Evolutionary conservation across 2,329 filamentous ascomycete genomes (phyloP), one percentile per base, ranked within the genome.

Genomic region (Botrytis pseudocinerea): DNA sequence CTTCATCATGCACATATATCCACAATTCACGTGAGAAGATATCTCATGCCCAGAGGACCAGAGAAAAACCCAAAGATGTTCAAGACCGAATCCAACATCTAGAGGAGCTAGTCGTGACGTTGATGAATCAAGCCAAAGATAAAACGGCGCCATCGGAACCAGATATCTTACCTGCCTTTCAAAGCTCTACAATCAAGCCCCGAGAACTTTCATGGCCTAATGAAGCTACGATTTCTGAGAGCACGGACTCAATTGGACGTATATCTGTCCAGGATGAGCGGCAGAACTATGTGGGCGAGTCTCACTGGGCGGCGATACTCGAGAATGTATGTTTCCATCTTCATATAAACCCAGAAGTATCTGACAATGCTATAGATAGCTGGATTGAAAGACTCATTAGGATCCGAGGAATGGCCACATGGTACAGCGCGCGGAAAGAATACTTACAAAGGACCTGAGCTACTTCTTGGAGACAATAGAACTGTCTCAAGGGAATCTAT

Each of bases 301-400:
- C 35, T 20, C 66, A 73, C 32, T 73, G 71, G 71, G 60, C 57
- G 28, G 70, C n/a, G 38, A 73, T 60, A 12, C 70, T 71, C n/a
- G 61, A 71, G 28, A 71, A 71, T 60, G 70, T 71, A n/a, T 32
- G 70, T 40, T 46, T 25, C 22, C 12, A 9, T 61, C 40, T 28
- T 60, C 16, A 32, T 20, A n/a, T 40, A 16, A 42, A 12, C 6
- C 16, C 5, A n/a, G n/a, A 4, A 54, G n/a, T 40, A 62, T 38
- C 42, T 61, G 28, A 61, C 25, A 38, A 35, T 89, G 14, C 86
- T 88, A 75, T 87, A 88, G 81, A 89, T 90, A 62, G 85, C 89
- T 75, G 87, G 88, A 59, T 80, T 89, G 35, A 89, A 89, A 78
- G 89, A 87, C 75, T 87, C 88, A 77, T 85, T 88, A 79, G 84